A percentile compares a stretch with the other conserved stretches of the same genome.
Conservation (phyloP, 257 asterid genomes). For the Rhazya stricta region DNA sequence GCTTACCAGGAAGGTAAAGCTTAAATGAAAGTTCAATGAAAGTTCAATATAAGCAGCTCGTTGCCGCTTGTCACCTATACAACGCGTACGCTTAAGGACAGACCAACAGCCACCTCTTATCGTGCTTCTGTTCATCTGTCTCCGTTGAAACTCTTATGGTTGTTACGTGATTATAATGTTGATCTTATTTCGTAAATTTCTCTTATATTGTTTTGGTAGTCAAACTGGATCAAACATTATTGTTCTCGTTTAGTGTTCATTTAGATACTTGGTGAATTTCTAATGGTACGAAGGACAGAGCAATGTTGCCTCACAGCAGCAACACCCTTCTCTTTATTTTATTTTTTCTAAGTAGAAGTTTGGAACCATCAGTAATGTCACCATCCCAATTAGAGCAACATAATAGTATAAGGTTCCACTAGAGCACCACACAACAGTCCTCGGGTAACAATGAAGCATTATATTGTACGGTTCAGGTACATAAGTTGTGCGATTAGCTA, state of each 20-base stretch:
- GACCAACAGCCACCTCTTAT: not conserved
- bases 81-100: no score
- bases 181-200: no score
- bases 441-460: not conserved
- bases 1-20: not conserved
- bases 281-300: not conserved
- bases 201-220: no score
- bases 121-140: not conserved
- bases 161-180: no score
- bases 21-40: no score
- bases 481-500: not conserved
- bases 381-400: not conserved
- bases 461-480: not conserved
- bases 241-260: no score
- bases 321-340: not conserved
- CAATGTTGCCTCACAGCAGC: not conserved
- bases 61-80: not conserved
- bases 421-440: not conserved
- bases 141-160: no score
- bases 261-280: no score
- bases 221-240: no score
- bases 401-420: not conserved
- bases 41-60: no score
- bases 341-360: not conserved
- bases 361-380: not conserved